phyloP scores from a whole-genome alignment of 2,329 filamentous ascomycete species.

The Ophiostoma perfectum region DNA sequence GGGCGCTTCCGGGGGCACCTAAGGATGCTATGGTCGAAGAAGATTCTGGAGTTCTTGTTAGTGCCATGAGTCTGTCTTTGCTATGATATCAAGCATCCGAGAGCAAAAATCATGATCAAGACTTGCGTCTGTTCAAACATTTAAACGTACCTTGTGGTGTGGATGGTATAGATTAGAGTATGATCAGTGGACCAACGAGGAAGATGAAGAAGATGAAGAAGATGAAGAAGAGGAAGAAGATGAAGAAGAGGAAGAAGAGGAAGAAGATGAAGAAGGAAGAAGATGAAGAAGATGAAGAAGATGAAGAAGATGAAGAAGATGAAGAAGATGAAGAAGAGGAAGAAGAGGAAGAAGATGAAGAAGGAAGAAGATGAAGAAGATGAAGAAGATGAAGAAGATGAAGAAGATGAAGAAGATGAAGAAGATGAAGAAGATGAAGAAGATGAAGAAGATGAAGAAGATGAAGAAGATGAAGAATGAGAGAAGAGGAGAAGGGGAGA shows the following conservation, averaged over 20 bases:
- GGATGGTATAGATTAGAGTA: background rate
- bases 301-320: background rate
- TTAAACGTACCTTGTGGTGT: background rate
- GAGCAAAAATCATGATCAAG: background rate
- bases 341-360: background rate
- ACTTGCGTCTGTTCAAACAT: constrained; percentile 1
- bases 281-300: background rate
- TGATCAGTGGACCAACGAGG: too few relatives aligned
- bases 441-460: too few relatives aligned
- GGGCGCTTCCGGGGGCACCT: too few relatives aligned
- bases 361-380: background rate
- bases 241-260: background rate
- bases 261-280: background rate
- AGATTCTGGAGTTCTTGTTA: background rate
- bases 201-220: background rate
- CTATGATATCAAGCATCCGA: background rate
- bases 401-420: background rate
- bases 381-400: background rate
- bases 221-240: background rate
- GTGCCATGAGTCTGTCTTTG: background rate
- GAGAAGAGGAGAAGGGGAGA: too few relatives aligned
- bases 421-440: background rate
- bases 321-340: background rate
- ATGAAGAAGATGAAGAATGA: background rate
- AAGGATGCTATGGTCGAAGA: background rate